These are phyloP conservation scores for Rhizoctonia solani DNA, from an alignment of 1,284 basidiomycete genomes.

Conservation along the genomic window DNA sequence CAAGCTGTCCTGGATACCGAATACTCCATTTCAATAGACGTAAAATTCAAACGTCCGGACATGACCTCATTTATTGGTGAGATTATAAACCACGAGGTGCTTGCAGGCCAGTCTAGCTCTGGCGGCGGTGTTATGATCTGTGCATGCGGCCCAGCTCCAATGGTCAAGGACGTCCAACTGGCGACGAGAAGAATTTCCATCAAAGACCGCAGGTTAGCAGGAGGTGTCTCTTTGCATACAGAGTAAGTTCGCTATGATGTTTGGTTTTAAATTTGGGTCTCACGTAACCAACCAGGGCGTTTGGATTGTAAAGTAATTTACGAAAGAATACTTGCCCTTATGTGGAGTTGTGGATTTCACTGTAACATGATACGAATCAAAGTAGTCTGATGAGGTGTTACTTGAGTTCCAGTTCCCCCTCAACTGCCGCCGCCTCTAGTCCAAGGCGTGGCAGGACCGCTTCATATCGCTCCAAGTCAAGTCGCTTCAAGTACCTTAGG, in stretches of 20 bases:
- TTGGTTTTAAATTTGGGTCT: background rate
- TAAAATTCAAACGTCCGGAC: background rate
- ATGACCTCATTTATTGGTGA: background rate
- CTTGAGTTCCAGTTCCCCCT: slow-evolving; percentile 3
- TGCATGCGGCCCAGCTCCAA: background rate
- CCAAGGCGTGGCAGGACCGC: slow-evolving; percentile 22
- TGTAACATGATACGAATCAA: too few relatives aligned
- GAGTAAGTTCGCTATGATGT: background rate
- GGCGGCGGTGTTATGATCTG: background rate
- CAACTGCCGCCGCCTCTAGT: slow-evolving; percentile 24
- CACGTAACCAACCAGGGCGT: background rate
- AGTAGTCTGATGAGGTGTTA: background rate
- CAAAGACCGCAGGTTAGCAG: background rate
- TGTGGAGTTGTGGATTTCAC: too few relatives aligned
- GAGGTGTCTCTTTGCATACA: background rate
- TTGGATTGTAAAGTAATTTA: background rate
- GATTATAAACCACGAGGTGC: background rate
- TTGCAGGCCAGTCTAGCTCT: background rate
- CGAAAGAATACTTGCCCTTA: too few relatives aligned
- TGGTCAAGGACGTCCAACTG: background rate
- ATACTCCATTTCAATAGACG: background rate
- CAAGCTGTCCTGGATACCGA: too few relatives aligned
- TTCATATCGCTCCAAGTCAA: slow-evolving; percentile 5
- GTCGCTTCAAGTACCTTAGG: slow-evolving; percentile 14
- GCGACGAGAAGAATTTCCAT: background rate